Percentiles rank a stretch among this genome's conserved stretches.
Conservation (phyloP, 1,139 yeast genomes). For the Komagataea norvegica region DNA sequence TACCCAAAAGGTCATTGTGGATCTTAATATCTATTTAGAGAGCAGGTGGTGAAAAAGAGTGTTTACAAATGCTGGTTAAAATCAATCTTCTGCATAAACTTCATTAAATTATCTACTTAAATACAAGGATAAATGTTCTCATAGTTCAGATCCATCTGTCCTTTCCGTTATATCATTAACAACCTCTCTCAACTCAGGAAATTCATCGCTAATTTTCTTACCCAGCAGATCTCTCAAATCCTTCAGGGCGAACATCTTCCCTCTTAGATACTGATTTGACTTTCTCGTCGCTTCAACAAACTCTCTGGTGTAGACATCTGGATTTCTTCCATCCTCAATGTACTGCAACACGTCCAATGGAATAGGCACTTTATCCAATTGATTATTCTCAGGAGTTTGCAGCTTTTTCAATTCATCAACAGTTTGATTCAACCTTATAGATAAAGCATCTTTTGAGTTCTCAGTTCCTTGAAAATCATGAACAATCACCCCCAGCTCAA, state of each 20-base stretch:
- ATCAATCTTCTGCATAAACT: too few relatives aligned
- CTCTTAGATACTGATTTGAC: constrained; percentile 82
- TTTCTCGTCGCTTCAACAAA: constrained; percentile 89
- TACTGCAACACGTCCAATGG: constrained; percentile 79
- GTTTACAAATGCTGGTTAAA: too few relatives aligned
- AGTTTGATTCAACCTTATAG: constrained; percentile 34
- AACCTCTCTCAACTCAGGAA: constrained; percentile 60
- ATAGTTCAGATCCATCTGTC: too few relatives aligned
- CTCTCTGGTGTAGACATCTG: constrained; percentile 94
- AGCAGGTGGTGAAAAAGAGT: too few relatives aligned
- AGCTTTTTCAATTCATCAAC: constrained; percentile 32
- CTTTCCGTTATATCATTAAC: constrained; percentile 49
- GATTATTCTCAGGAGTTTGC: constrained; percentile 28
- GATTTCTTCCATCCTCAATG: constrained; percentile 94
- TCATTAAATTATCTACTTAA: too few relatives aligned
- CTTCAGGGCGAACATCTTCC: constrained; percentile 63
- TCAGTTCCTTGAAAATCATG: constrained; percentile 90
- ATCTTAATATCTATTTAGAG: too few relatives aligned
- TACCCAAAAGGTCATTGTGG: too few relatives aligned
- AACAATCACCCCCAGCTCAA: constrained; percentile 84
- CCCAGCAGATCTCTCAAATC: constrained; percentile 62
- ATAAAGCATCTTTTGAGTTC: constrained; percentile 54
- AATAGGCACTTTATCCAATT: constrained; percentile 42
- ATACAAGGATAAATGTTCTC: too few relatives aligned
- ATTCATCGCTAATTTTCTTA: constrained; percentile 63